phyloP scores from a whole-genome alignment of 1,284 basidiomycete genomes.

The Boletellus deceptivus region DNA sequence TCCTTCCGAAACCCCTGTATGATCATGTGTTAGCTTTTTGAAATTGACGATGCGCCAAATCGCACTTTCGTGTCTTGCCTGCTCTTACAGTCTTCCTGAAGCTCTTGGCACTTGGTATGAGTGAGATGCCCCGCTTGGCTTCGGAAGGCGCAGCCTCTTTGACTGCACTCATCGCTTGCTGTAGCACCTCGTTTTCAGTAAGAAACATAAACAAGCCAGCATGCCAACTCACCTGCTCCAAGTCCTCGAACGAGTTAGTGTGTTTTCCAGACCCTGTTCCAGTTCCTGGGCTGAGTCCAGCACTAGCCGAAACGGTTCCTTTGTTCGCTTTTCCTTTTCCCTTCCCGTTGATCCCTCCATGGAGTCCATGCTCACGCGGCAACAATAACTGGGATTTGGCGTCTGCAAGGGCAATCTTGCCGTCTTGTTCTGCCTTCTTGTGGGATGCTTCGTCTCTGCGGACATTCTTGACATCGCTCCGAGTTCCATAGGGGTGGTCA shows the following conservation, averaged over 20 bases:
- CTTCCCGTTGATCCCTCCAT: constrained; percentile 42
- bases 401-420: constrained; percentile 70
- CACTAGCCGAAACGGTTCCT: constrained; percentile 23
- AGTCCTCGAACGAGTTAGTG: constrained; percentile 77
- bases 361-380: constrained; percentile 63
- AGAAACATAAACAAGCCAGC: background rate
- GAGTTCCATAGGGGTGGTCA: too few species aligned
- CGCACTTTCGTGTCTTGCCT: too few species aligned
- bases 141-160: constrained; percentile 51
- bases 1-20: too few species aligned
- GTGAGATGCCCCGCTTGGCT: constrained; percentile 64
- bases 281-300: constrained; percentile 30
- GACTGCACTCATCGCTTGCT: constrained; percentile 46
- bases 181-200: constrained; percentile 5
- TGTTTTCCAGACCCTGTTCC: constrained; percentile 37
- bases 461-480: too few species aligned
- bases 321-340: constrained; percentile 40
- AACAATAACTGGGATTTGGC: constrained; percentile 73
- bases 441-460: constrained; percentile 67
- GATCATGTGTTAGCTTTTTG: too few species aligned
- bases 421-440: constrained; percentile 66
- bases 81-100: too few species aligned
- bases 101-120: constrained; percentile 72
- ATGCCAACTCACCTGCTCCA: constrained; percentile 52
- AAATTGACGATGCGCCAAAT: too few species aligned